phyloP scores from a whole-genome alignment of 805 yeast genomes.

The Barnettozyma salicaria region DNA sequence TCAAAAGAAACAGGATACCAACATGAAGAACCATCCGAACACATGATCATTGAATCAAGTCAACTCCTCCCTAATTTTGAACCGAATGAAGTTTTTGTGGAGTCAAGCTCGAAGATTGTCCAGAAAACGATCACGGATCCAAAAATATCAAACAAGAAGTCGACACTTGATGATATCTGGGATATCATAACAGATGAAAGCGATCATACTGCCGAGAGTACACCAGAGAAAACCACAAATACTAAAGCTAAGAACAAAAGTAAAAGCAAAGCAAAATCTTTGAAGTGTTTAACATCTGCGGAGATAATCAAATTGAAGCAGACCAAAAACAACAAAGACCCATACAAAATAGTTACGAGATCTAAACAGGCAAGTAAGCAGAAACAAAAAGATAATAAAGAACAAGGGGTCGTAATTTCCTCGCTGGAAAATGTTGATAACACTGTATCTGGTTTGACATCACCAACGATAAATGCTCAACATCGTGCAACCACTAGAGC shows the following conservation, averaged over 20 bases:
- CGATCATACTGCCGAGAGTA: neutral
- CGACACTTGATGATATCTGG: conserved; percentile 19
- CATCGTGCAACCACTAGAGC: conserved; percentile 16
- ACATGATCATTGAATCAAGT: conserved; percentile 9
- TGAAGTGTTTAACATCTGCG: conserved; percentile 5
- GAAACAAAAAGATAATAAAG: neutral
- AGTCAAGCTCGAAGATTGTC: neutral
- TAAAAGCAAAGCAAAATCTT: conserved; percentile 10
- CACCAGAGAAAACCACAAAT: neutral
- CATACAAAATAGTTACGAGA: too few relatives aligned
- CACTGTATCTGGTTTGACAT: conserved; percentile 12
- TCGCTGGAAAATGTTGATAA: conserved; percentile 11
- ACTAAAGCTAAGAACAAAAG: too few relatives aligned
- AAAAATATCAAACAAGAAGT: neutral
- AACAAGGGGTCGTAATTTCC: neutral
- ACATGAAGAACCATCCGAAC: conserved; percentile 3
- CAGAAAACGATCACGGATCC: too few relatives aligned
- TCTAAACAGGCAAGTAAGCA: neutral
- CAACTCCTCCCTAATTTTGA: neutral
- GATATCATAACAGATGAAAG: conserved; percentile 18
- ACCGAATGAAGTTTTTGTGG: neutral
- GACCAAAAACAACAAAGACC: too few relatives aligned
- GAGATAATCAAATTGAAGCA: neutral
- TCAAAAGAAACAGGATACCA: neutral
- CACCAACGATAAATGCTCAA: conserved; percentile 16